These are phyloP conservation scores for Meredithiella fracta DNA, from an alignment of 2,329 filamentous ascomycete species.

Conservation along the genomic window DNA sequence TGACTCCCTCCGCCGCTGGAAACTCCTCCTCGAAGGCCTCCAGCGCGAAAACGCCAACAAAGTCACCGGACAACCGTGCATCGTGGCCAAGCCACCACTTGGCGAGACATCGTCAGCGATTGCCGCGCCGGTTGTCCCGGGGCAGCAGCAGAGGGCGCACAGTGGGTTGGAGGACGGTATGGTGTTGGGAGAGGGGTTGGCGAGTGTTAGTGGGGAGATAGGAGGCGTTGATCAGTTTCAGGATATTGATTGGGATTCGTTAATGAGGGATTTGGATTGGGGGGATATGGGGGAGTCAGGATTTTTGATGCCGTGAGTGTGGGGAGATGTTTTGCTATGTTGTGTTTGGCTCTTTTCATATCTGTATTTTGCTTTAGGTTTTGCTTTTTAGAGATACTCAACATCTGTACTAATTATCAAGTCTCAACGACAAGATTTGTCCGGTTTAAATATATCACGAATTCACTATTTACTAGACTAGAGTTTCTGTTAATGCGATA, in stretches of 20 bases:
- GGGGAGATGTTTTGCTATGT: too few relatives aligned
- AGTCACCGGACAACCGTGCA: slow-evolving; percentile 15
- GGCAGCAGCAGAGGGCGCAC: not conserved
- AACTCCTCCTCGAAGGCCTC: slow-evolving; percentile 24
- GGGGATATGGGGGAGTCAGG: slow-evolving; percentile 11
- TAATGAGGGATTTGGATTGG: slow-evolving; percentile 36
- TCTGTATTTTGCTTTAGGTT: not conserved
- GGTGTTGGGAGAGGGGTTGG: not conserved
- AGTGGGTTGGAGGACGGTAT: not conserved
- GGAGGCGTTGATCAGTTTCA: slow-evolving; percentile 21
- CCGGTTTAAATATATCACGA: too few relatives aligned
- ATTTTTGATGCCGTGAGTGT: slow-evolving; percentile 9
- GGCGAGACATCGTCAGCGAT: not conserved
- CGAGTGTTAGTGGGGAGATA: slow-evolving; percentile 6
- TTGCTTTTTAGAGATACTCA: too few relatives aligned
- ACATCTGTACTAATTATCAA: too few relatives aligned
- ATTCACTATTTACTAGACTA: too few relatives aligned
- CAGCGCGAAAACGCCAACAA: slow-evolving; percentile 19
- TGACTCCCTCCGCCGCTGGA: slow-evolving; percentile 34
- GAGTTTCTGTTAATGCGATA: too few relatives aligned
- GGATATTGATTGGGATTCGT: slow-evolving; percentile 33
- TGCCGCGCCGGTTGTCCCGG: not conserved
- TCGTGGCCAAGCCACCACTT: slow-evolving; percentile 4
- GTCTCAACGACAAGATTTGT: too few relatives aligned
- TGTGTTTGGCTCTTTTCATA: not conserved